Evolutionary conservation across 208 protist genomes (phyloP).

Genomic region (Phytomonas serpens): DNA sequence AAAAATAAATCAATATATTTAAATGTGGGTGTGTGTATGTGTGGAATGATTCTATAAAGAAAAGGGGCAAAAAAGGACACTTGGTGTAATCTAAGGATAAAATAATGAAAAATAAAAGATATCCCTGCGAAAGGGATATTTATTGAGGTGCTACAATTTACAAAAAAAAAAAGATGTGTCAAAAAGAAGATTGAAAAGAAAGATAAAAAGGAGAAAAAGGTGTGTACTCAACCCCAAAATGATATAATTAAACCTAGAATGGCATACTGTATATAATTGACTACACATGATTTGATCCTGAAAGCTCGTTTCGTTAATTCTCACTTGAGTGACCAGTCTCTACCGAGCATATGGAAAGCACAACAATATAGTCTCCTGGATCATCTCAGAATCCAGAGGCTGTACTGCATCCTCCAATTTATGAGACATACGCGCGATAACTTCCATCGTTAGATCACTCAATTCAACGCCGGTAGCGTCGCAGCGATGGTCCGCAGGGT

Average conservation of each 20-base stretch:
- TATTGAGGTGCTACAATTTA: neutral
- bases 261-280: neutral
- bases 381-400: conserved; percentile 31
- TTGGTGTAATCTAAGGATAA: neutral
- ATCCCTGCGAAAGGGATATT: conserved; percentile 3
- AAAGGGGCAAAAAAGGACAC: neutral
- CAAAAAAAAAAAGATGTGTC: conserved; percentile 13
- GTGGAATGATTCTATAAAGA: neutral
- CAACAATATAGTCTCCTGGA: conserved; percentile 75
- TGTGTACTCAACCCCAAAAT: neutral
- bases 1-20: conserved; percentile 5
- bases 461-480: neutral
- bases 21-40: conserved; percentile 7
- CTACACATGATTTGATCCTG: neutral
- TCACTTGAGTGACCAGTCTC: neutral
- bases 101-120: conserved; percentile 11
- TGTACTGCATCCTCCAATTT: conserved; percentile 38
- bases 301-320: neutral
- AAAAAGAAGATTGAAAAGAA: conserved; percentile 15
- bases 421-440: conserved; percentile 9
- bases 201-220: conserved; percentile 17
- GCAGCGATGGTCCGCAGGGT: neutral
- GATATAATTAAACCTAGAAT: conserved; percentile 4
- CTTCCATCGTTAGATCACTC: conserved; percentile 4
- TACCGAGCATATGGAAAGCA: conserved; percentile 64